A percentile compares a stretch with the other conserved stretches of the same genome.
phyloP scores from a whole-genome alignment of 169 alveolate genomes.

The Plasmodium coatneyi region DNA sequence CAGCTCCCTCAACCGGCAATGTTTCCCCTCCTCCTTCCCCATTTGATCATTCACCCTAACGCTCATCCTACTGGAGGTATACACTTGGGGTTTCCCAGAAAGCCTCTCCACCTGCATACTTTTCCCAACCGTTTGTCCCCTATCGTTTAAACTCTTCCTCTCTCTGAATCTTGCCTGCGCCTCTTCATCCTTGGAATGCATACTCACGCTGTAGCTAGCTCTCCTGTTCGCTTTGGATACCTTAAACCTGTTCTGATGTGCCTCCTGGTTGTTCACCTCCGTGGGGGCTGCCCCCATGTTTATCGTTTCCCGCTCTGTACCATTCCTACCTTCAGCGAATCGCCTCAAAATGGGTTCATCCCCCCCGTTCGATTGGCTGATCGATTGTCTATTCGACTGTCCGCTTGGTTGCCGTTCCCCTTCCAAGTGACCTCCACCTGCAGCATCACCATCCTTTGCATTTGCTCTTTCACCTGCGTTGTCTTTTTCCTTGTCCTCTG shows the following conservation, averaged over 20 bases:
- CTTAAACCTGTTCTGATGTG: neutral
- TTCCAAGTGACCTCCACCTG: neutral
- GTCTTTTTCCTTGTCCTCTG: neutral
- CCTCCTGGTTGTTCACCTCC: neutral
- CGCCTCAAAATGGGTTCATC: neutral
- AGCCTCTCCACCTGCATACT: neutral
- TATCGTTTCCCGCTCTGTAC: neutral
- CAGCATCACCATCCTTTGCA: neutral
- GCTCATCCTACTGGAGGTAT: neutral
- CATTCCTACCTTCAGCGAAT: neutral
- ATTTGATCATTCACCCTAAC: too few relatives aligned
- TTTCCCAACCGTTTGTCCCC: neutral
- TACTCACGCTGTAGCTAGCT: conserved; percentile 32
- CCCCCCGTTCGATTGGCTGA: neutral
- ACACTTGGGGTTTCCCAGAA: neutral
- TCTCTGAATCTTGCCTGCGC: neutral
- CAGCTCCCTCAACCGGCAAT: neutral
- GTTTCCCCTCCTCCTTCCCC: neutral
- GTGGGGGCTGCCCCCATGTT: neutral
- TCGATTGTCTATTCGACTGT: neutral
- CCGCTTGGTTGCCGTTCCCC: neutral
- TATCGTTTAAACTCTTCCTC: neutral
- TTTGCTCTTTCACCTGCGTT: neutral
- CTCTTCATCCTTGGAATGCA: neutral
- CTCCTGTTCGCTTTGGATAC: neutral